Evolutionary conservation across 768 basidiomycete species (phyloP), one percentile per base, ranked within the genome.

Genomic region (Mycena venus): DNA sequence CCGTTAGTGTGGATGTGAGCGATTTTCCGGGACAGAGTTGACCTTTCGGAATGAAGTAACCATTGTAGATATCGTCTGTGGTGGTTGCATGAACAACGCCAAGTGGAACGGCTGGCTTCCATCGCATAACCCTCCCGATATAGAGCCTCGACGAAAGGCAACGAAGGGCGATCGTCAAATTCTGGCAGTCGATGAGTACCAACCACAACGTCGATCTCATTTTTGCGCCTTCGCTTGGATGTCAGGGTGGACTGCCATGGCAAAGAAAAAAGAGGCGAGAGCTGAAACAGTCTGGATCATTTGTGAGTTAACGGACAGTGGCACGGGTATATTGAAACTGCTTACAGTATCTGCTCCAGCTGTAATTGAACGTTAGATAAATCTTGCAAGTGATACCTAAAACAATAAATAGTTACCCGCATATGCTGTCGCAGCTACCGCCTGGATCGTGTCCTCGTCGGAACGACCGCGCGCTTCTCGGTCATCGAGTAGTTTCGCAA

Each of bases 41-140:
- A 44, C 82, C 83, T 60, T 81, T 81, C 0, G 84, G 84, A 27
- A 85, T 82, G 75, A 76, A 79, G 68, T 79, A 80, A 5, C 83
- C 83, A 1, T 82, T 75, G 29, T 82, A 84, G 11, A 80, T 72
- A 68, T 84, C 83, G 25, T 83, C 82, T 51, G 74, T 69, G 1
- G 55, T 79, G 5, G 79, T 68, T 3, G 76, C 75, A 69, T 83
- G 78, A 0, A 65, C 8, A 2, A 76, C 55, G 17, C 71, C 74
- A 5, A 78, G 70, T 0, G 75, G 75, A 11, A 73, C 19, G 8
- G 42, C 68, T 6, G 78, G 75, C 25, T 55, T 58, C 70, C 73
- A 76, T 4, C 78, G 75, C 72, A 77, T 59, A 32, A 76, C 32
- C n/a, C 53, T 78, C 78, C 25, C 73, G 67, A 38, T 75, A 78